phyloP scores from a whole-genome alignment of 345 rosid species.

The Streptanthus diversifolius region DNA sequence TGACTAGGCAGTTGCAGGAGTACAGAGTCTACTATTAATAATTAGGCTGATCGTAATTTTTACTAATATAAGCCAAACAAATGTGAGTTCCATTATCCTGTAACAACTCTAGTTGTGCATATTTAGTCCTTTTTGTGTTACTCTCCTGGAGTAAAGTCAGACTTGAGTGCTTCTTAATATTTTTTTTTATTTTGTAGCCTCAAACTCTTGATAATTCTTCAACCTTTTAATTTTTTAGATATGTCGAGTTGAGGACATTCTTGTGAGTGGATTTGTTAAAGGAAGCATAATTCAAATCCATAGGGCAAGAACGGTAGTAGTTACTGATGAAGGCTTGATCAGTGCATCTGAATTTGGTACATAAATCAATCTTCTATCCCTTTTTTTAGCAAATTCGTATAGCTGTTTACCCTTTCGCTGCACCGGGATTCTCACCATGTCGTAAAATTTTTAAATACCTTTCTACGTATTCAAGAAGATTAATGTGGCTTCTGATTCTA shows the following conservation, averaged over 20 bases:
- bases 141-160: constrained; percentile 2
- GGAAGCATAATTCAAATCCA: constrained; percentile 96
- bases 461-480: constrained; percentile 3
- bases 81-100: not conserved
- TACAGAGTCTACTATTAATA: not conserved
- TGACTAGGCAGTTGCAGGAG: not conserved
- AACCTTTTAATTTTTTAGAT: constrained; percentile 46
- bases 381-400: not conserved
- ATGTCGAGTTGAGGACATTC: constrained; percentile 93
- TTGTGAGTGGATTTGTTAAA: constrained; percentile 73
- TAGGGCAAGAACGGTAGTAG: constrained; percentile 75
- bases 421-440: not conserved
- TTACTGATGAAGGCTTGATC: constrained; percentile 64
- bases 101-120: not conserved
- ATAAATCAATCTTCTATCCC: not conserved
- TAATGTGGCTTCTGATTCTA: constrained; percentile 21
- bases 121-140: not conserved
- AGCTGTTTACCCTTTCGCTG: constrained; percentile 11
- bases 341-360: constrained; percentile 87
- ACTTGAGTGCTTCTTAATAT: constrained; percentile 14
- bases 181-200: not conserved
- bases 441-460: not conserved
- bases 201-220: not conserved
- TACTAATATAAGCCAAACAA: constrained; percentile 14
- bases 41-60: constrained; percentile 2